phyloP scores from a whole-genome alignment of 2,329 filamentous ascomycete genomes.

The Ploettnerulaceae sp. region DNA sequence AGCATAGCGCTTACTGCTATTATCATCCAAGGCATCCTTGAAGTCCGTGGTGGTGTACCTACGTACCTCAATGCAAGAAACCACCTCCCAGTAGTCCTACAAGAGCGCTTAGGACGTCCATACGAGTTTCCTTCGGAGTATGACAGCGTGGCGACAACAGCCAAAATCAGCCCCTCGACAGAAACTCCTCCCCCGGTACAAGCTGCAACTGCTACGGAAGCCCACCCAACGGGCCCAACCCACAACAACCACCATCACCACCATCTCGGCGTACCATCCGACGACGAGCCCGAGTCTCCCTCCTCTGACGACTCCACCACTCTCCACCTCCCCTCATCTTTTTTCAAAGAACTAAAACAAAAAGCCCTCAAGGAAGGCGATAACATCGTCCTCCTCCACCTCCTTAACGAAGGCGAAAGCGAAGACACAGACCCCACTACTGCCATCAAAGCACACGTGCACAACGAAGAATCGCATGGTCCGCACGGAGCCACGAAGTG shows the following conservation, averaged over 20 bases:
- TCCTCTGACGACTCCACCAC: not conserved
- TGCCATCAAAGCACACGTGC: slow-evolving; percentile 20
- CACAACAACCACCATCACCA: slow-evolving; percentile 12
- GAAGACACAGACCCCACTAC: too few relatives aligned
- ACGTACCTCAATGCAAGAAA: slow-evolving; percentile 25
- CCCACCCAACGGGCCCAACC: not conserved
- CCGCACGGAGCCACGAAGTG: slow-evolving; percentile 28
- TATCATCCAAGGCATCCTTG: slow-evolving; percentile 30
- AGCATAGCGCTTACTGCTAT: slow-evolving; percentile 25
- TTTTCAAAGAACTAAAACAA: slow-evolving; percentile 19
- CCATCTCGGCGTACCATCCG: slow-evolving; percentile 10
- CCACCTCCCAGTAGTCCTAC: slow-evolving; percentile 24
- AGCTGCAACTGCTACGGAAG: not conserved
- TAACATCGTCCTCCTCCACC: not conserved
- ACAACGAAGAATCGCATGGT: slow-evolving; percentile 25
- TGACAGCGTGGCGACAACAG: slow-evolving; percentile 4
- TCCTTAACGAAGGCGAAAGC: slow-evolving; percentile 10
- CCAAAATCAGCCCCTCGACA: not conserved
- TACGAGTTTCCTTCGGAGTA: slow-evolving; percentile 25
- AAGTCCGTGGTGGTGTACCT: slow-evolving; percentile 28
- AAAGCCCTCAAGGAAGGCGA: not conserved
- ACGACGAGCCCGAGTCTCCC: not conserved
- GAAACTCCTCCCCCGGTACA: not conserved
- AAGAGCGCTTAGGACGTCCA: slow-evolving; percentile 28
- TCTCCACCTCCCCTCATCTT: slow-evolving; percentile 13